Evolutionary conservation across 768 basidiomycete species (phyloP).

Genomic region (Cubamyces lactineus): DNA sequence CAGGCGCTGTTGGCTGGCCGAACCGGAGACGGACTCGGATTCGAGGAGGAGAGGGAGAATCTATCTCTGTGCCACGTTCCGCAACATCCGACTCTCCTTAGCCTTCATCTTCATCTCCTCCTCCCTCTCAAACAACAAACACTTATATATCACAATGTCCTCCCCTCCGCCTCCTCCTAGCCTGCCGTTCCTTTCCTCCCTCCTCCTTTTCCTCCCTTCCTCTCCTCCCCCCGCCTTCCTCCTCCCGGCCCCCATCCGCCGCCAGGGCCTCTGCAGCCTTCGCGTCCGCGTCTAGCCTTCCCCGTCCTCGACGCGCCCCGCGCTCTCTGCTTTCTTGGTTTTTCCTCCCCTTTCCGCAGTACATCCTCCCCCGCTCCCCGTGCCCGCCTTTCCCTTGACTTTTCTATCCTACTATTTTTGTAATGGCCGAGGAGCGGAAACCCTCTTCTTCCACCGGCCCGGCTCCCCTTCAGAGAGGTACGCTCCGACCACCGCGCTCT

Average conservation of each 20-base stretch:
- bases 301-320: conserved; percentile 16
- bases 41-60: background rate
- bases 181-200: conserved; percentile 22
- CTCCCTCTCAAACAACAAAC: conserved; percentile 6
- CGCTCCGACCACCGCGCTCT: conserved; percentile 10
- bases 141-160: conserved; percentile 25
- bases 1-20: conserved; percentile 19
- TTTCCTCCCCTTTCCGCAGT: conserved; percentile 18
- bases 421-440: conserved; percentile 38
- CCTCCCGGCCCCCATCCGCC: background rate
- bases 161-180: conserved; percentile 24
- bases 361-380: conserved; percentile 27
- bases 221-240: conserved; percentile 1
- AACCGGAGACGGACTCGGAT: background rate
- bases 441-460: conserved; percentile 29
- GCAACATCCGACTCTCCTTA: conserved; percentile 27
- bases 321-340: conserved; percentile 13
- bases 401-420: conserved; percentile 35
- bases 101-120: background rate
- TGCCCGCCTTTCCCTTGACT: conserved; percentile 28
- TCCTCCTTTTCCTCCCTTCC: background rate
- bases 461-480: conserved; percentile 34
- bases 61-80: conserved; percentile 28
- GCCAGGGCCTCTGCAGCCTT: conserved; percentile 5
- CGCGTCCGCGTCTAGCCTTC: conserved; percentile 9